Percentiles rank a stretch among this genome's conserved stretches.
Evolutionary conservation across 176 grass and related monocot species (phyloP).

Genomic region (Lolium rigidum): DNA sequence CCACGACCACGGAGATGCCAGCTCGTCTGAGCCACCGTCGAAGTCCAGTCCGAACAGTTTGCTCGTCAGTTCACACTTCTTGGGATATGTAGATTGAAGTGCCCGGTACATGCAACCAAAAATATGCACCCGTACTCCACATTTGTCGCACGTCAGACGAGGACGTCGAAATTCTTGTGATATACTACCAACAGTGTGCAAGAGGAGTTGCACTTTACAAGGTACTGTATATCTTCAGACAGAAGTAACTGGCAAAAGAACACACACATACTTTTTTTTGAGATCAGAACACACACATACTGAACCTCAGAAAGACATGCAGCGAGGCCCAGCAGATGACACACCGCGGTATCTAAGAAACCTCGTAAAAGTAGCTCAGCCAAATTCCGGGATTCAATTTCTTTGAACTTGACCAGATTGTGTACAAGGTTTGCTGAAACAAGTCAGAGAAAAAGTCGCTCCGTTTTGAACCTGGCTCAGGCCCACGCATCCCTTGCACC

Average conservation of each 20-base stretch:
- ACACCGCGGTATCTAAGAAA: too few relatives aligned
- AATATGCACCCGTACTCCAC: neutral
- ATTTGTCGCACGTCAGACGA: too few relatives aligned
- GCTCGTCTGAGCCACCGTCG: neutral
- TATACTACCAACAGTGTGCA: neutral
- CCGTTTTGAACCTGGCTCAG: neutral
- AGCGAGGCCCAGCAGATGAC: too few relatives aligned
- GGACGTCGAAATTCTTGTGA: too few relatives aligned
- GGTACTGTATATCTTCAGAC: too few relatives aligned
- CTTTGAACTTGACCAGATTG: neutral
- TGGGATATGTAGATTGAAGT: neutral
- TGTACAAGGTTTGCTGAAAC: neutral
- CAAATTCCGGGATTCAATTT: neutral
- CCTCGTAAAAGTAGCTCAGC: too few relatives aligned
- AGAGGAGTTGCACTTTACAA: too few relatives aligned
- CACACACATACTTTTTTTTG: too few relatives aligned
- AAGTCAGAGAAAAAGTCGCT: neutral
- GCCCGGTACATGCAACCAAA: neutral
- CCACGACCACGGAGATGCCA: neutral
- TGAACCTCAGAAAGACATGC: too few relatives aligned
- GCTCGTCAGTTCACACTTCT: neutral
- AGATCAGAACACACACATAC: too few relatives aligned
- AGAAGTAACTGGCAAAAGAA: too few relatives aligned
- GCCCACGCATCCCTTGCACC: neutral
- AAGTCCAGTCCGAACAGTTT: too few relatives aligned